These are phyloP conservation scores for Alternaria burnsii DNA, from an alignment of 2,329 filamentous ascomycete genomes.

Conservation along the genomic window DNA sequence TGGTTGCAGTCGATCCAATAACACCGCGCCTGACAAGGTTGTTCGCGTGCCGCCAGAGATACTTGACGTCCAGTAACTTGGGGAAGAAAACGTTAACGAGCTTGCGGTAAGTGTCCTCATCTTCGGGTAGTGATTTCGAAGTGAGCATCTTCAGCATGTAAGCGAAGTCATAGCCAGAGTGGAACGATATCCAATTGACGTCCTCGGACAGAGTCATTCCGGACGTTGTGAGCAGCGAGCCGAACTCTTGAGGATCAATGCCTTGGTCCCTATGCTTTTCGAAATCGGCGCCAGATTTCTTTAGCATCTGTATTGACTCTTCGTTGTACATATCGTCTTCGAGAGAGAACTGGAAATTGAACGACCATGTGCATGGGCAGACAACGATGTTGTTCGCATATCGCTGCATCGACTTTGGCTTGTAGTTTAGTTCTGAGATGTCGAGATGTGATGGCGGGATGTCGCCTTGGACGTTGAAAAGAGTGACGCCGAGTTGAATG, in stretches of 20 bases:
- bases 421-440: slow-evolving; percentile 52
- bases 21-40: slow-evolving; percentile 64
- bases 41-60: slow-evolving; percentile 90
- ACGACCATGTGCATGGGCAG: slow-evolving; percentile 94
- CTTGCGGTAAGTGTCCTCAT: slow-evolving; percentile 88
- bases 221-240: slow-evolving; percentile 87
- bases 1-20: slow-evolving; percentile 61
- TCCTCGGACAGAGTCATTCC: slow-evolving; percentile 88
- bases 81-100: slow-evolving; percentile 94
- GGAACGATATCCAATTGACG: slow-evolving; percentile 96
- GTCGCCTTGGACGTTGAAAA: slow-evolving; percentile 92
- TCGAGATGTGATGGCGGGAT: slow-evolving; percentile 76
- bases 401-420: slow-evolving; percentile 56
- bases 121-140: slow-evolving; percentile 81
- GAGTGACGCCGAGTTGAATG: slow-evolving; percentile 93
- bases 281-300: slow-evolving; percentile 93
- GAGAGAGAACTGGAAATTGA: slow-evolving; percentile 97
- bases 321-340: slow-evolving; percentile 98
- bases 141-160: slow-evolving; percentile 95
- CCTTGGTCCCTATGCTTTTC: slow-evolving; percentile 82
- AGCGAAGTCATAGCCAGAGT: slow-evolving; percentile 97
- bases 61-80: slow-evolving; percentile 94
- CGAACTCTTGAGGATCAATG: slow-evolving; percentile 90
- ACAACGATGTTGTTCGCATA: slow-evolving; percentile 64
- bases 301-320: slow-evolving; percentile 89